Conservation (phyloP, 2,329 filamentous ascomycete genomes). For the Didymella segeticola region DNA sequence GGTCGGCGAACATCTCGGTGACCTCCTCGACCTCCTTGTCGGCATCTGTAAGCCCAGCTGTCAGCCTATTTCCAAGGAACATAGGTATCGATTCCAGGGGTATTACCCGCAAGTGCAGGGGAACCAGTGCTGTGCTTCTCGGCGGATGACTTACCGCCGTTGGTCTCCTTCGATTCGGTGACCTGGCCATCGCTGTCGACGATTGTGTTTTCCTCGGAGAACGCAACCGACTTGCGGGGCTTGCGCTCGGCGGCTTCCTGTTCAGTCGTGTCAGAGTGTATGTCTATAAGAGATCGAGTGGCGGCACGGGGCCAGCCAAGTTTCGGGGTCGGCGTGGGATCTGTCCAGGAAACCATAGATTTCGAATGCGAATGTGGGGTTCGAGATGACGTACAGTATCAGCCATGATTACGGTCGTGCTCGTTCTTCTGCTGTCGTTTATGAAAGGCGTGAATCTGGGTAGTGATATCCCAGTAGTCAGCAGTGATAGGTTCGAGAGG, state of each 20-base stretch:
- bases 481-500: conserved; percentile 11
- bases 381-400: conserved; percentile 49
- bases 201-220: conserved; percentile 84
- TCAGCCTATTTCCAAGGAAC: conserved; percentile 26
- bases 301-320: neutral
- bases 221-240: conserved; percentile 91
- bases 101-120: conserved; percentile 27
- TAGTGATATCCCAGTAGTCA: neutral
- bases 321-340: neutral
- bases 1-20: conserved; percentile 66
- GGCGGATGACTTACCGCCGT: conserved; percentile 80
- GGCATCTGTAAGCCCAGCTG: conserved; percentile 37
- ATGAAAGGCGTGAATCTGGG: conserved; percentile 6
- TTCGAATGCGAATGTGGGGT: conserved; percentile 35
- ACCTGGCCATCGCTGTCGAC: conserved; percentile 90
- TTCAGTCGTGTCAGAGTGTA: conserved; percentile 31
- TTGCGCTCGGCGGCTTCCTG: conserved; percentile 65
- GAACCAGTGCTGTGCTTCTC: conserved; percentile 66
- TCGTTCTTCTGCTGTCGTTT: conserved; percentile 6
- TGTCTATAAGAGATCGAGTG: neutral
- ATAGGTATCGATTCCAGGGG: conserved; percentile 11
- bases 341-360: conserved; percentile 19
- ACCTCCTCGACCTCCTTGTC: conserved; percentile 70
- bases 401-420: conserved; percentile 59
- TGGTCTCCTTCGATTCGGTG: conserved; percentile 72